Evolutionary conservation across 768 basidiomycete genomes (phyloP), one percentile per base, ranked within the genome.

Genomic region (Agaricus blazei): DNA sequence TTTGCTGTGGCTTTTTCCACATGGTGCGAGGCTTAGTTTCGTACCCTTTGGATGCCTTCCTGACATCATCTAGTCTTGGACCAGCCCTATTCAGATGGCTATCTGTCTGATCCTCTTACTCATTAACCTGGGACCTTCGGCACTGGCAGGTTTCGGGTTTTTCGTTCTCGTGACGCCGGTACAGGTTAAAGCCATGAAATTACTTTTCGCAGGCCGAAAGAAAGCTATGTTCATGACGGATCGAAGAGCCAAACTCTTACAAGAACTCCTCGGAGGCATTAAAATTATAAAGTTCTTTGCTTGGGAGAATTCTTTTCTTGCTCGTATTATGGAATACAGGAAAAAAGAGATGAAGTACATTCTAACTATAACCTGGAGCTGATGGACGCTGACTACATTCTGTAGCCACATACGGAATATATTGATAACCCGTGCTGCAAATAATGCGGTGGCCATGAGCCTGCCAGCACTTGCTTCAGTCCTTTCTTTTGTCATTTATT

Each of bases 281-380:
- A 87, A 90, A 60, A 81, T 96, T 58, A 89, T 97, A 77, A 97
- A 97, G 68, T 86, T 87, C 67, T 95, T 95, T 68, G 85, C 88
- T 4, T 94, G 91, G 91, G 91, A 93, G 63, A 63, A 69, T 1
- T 90, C 94, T 0, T 95, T 92, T 68, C 75, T 96, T 24, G 72
- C 82, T 14, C 82, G 87, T 44, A 79, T 97, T 27, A 77, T 79
- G 29, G 80, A 79, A 41, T 88, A 88, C 63, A 77, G 95, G 51
- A 73, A 71, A 48, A 78, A 79, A 48, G 94, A 96, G 68, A 83
- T 93, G 70, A 67, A 62, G 79, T 88, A 76, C 41, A 78, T 63
- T 15, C 7, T 34, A 28, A 19, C 27, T 29, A 23, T 12, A 9
- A n/a, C 23, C 23, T 29, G 23, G 44, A 12, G 44, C 28, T 12